phyloP scores from a whole-genome alignment of 371 early-diverging fungal genomes.

The Syncephalastrum contaminatum region DNA sequence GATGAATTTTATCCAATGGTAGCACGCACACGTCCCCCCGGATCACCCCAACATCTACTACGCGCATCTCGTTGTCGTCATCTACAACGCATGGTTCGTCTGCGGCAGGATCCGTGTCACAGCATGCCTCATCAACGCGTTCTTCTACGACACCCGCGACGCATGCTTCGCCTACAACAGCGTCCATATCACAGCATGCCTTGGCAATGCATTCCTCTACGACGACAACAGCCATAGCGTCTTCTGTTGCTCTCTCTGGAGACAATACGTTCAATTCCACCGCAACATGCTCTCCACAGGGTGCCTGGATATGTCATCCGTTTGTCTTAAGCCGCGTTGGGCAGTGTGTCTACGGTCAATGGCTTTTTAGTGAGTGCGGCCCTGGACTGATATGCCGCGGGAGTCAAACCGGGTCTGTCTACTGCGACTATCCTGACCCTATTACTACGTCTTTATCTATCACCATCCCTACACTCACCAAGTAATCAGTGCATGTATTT shows the following conservation, averaged over 20 bases:
- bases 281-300: conserved; percentile 11
- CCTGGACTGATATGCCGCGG: conserved; percentile 20
- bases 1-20: too few species aligned
- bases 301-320: conserved; percentile 9
- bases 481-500: too few species aligned
- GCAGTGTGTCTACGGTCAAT: conserved; percentile 26
- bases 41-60: background rate
- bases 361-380: conserved; percentile 26
- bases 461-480: too few species aligned
- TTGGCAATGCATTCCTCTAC: background rate
- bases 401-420: too few species aligned
- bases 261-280: conserved; percentile 10
- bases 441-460: too few species aligned
- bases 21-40: background rate
- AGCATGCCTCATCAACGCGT: background rate
- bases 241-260: conserved; percentile 1
- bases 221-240: conserved; percentile 3
- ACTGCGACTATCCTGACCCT: too few species aligned
- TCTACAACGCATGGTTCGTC: background rate
- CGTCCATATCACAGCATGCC: too few species aligned
- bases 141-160: background rate
- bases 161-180: background rate
- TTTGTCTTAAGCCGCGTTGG: background rate
- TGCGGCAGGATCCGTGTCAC: too few species aligned
- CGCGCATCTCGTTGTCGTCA: too few species aligned